Evolutionary conservation across 2,329 filamentous ascomycete species (phyloP).

Genomic region (Sarocladium kiliense): DNA sequence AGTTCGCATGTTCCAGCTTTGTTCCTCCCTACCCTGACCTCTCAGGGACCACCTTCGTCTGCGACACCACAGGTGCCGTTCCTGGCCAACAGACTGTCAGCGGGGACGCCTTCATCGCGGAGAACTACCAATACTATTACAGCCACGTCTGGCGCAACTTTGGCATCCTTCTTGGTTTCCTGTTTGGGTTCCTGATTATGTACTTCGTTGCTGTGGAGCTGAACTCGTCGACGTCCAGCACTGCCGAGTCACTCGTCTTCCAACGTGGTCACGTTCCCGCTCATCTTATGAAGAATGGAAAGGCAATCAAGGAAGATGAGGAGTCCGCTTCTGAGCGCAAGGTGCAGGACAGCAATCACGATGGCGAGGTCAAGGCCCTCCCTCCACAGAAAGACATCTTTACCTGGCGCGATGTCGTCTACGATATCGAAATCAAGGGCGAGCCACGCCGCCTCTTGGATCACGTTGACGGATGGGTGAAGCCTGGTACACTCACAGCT

Average conservation of each 20-base stretch:
- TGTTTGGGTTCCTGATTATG: constrained; percentile 56
- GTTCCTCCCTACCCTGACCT: constrained; percentile 39
- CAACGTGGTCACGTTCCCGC: constrained; percentile 46
- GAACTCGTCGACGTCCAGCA: constrained; percentile 57
- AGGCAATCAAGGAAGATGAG: constrained; percentile 18
- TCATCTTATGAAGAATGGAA: constrained; percentile 27
- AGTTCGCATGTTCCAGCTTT: constrained; percentile 50
- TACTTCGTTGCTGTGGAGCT: constrained; percentile 62
- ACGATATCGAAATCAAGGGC: constrained; percentile 66
- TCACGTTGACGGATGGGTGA: constrained; percentile 81
- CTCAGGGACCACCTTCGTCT: constrained; percentile 43
- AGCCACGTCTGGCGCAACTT: constrained; percentile 62
- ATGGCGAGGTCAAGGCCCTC: constrained; percentile 23
- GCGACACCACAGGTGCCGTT: constrained; percentile 47
- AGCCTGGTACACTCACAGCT: constrained; percentile 80
- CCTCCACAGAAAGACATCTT: constrained; percentile 56
- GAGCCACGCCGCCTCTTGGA: constrained; percentile 69
- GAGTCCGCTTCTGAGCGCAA: constrained; percentile 17
- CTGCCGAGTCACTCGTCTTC: constrained; percentile 66
- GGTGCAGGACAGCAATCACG: constrained; percentile 17
- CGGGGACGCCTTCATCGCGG: constrained; percentile 55
- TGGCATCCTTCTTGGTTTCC: constrained; percentile 61
- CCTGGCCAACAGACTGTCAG: constrained; percentile 48
- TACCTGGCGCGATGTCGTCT: constrained; percentile 74
- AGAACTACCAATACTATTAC: constrained; percentile 51